A percentile compares a stretch with the other conserved stretches of the same genome.
Conservation (phyloP, 1,139 yeast genomes). For the Hyphopichia buzzinii region DNA sequence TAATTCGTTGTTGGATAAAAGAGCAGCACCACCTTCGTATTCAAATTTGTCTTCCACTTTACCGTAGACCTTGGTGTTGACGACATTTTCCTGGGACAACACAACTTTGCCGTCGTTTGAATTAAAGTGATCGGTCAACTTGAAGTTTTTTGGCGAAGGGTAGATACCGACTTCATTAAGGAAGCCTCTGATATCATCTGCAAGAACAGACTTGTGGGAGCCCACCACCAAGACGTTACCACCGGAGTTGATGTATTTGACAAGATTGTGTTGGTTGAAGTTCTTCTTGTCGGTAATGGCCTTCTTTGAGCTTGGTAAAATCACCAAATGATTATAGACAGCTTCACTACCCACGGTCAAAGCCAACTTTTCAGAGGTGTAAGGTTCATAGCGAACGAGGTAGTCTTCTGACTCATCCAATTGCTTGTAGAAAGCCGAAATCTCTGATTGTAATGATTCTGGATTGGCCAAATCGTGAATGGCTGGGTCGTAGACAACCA, state of each 20-base stretch:
- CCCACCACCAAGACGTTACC: slow-evolving; percentile 76
- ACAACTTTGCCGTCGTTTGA: slow-evolving; percentile 24
- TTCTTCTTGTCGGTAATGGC: slow-evolving; percentile 28
- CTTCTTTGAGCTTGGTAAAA: slow-evolving; percentile 41
- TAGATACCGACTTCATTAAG: slow-evolving; percentile 79
- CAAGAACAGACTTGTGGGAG: slow-evolving; percentile 36
- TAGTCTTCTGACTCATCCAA: slow-evolving; percentile 18
- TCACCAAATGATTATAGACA: slow-evolving; percentile 31
- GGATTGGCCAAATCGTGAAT: slow-evolving; percentile 20
- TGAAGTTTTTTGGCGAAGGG: slow-evolving; percentile 76
- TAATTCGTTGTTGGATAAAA: slow-evolving; percentile 50
- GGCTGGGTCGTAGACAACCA: slow-evolving; percentile 34
- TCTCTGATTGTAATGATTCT: slow-evolving; percentile 14
- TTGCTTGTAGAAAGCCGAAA: slow-evolving; percentile 18
- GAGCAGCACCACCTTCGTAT: slow-evolving; percentile 43
- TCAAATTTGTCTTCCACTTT: slow-evolving; percentile 11
- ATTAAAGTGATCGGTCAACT: slow-evolving; percentile 65
- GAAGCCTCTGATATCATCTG: slow-evolving; percentile 66
- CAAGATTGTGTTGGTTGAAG: slow-evolving; percentile 31
- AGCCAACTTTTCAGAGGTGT: slow-evolving; percentile 24
- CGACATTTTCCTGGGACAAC: slow-evolving; percentile 22
- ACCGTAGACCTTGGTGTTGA: slow-evolving; percentile 19
- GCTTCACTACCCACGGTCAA: slow-evolving; percentile 27
- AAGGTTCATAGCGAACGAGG: slow-evolving; percentile 24
- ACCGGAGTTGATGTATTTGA: slow-evolving; percentile 57